Conservation (phyloP, 23 red algal species). For the Agarophyton chilense region DNA sequence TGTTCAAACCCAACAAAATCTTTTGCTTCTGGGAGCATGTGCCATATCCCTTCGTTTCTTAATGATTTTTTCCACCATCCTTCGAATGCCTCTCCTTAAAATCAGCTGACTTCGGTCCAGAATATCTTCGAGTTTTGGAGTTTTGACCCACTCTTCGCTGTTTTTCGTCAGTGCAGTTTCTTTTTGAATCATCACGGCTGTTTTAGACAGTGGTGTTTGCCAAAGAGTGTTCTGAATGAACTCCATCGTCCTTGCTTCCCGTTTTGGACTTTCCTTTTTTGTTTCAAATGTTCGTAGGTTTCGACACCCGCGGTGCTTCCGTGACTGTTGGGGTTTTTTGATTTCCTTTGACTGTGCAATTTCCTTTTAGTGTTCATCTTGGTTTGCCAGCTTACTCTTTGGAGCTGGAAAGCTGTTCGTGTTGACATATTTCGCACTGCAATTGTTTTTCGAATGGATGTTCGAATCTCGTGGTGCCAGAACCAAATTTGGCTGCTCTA, state of each 20-base stretch:
- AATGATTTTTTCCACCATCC: no score
- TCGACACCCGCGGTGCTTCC: background rate
- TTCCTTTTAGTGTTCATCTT: background rate
- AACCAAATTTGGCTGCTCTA: background rate
- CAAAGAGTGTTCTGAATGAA: background rate
- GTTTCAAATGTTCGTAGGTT: background rate
- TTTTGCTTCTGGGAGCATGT: no score
- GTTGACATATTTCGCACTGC: background rate
- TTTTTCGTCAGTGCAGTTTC: background rate
- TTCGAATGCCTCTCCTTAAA: background rate
- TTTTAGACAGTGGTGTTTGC: constrained; percentile 10
- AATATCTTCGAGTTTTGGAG: background rate
- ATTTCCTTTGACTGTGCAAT: background rate
- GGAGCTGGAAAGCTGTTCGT: background rate
- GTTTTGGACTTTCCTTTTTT: background rate
- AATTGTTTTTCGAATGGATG: background rate
- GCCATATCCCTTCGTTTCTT: no score
- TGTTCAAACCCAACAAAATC: no score
- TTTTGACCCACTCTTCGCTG: background rate
- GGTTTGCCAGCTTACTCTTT: background rate
- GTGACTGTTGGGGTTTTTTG: background rate
- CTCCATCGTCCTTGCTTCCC: background rate
- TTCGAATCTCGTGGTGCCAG: background rate
- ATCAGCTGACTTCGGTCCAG: constrained; percentile 7
- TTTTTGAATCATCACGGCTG: background rate